Conservation (phyloP, 805 yeast genomes). For the Saccharomycopsis sp. region DNA sequence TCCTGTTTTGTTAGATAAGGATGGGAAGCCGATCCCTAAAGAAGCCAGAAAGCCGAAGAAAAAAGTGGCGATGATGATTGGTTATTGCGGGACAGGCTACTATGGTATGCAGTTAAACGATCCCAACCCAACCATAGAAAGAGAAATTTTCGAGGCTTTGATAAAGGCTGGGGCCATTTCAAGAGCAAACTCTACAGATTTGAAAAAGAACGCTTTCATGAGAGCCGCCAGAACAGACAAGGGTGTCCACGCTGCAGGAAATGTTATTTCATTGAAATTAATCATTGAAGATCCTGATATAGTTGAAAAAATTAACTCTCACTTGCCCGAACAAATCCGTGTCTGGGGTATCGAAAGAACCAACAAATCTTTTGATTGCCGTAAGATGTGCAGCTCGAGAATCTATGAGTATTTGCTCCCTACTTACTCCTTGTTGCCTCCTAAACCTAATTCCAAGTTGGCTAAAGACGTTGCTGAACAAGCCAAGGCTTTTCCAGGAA, state of each 20-base stretch:
- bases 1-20: slow-evolving; percentile 39
- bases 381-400: slow-evolving; percentile 94
- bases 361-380: slow-evolving; percentile 87
- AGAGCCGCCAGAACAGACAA: slow-evolving; percentile 87
- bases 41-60: slow-evolving; percentile 71
- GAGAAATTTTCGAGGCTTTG: slow-evolving; percentile 77
- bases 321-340: slow-evolving; percentile 79
- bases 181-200: slow-evolving; percentile 77
- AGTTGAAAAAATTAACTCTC: slow-evolving; percentile 61
- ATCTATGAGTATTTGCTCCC: slow-evolving; percentile 92
- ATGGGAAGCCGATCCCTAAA: slow-evolving; percentile 54
- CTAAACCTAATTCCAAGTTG: slow-evolving; percentile 69
- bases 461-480: slow-evolving; percentile 52
- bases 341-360: slow-evolving; percentile 91
- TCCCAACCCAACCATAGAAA: slow-evolving; percentile 83
- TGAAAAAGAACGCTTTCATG: slow-evolving; percentile 82
- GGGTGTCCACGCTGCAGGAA: slow-evolving; percentile 97
- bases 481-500: slow-evolving; percentile 48
- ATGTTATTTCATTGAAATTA: slow-evolving; percentile 76
- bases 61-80: slow-evolving; percentile 85
- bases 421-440: slow-evolving; percentile 82
- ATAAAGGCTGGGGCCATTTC: slow-evolving; percentile 84
- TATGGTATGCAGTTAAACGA: slow-evolving; percentile 95
- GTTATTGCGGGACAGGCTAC: slow-evolving; percentile 95
- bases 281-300: slow-evolving; percentile 73